Conservation (phyloP, 345 rosid genomes). For the Ceriops zippeliana region DNA sequence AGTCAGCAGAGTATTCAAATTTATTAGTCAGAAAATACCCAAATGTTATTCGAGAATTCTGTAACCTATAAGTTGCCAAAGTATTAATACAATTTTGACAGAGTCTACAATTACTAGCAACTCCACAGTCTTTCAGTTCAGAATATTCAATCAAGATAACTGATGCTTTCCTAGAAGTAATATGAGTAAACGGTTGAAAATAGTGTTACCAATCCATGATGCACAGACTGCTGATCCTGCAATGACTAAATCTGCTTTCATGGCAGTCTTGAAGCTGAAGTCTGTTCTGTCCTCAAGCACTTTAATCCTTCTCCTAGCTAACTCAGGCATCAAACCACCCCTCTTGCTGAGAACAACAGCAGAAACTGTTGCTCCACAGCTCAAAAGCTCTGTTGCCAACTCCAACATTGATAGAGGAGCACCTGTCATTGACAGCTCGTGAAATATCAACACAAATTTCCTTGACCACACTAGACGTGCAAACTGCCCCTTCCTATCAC, state of each 20-base stretch:
- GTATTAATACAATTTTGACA: not conserved
- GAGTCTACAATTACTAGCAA: not conserved
- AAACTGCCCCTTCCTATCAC: constrained; percentile 87
- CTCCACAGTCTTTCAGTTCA: not conserved
- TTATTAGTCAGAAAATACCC: no score
- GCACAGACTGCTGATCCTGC: constrained; percentile 99
- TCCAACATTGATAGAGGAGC: constrained; percentile 99
- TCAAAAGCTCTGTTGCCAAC: constrained; percentile 91
- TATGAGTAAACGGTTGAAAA: constrained; percentile 3
- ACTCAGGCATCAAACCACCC: constrained; percentile 89
- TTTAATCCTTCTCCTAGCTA: constrained; percentile 77
- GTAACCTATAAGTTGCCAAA: no score
- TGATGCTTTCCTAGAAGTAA: constrained; percentile 1
- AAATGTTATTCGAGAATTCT: no score
- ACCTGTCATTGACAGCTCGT: constrained; percentile 98
- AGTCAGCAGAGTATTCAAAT: no score
- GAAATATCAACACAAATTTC: constrained; percentile 82
- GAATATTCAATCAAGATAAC: not conserved
- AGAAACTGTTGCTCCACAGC: constrained; percentile 97
- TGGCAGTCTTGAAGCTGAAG: constrained; percentile 85
- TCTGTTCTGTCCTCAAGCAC: constrained; percentile 91
- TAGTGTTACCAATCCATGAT: constrained; percentile 77
- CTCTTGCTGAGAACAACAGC: constrained; percentile 90
- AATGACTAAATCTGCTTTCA: constrained; percentile 92
- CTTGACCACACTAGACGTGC: constrained; percentile 97